Evolutionary conservation across 2,329 filamentous ascomycete genomes (phyloP).

Genomic region (Chrysoporthe cubensis): DNA sequence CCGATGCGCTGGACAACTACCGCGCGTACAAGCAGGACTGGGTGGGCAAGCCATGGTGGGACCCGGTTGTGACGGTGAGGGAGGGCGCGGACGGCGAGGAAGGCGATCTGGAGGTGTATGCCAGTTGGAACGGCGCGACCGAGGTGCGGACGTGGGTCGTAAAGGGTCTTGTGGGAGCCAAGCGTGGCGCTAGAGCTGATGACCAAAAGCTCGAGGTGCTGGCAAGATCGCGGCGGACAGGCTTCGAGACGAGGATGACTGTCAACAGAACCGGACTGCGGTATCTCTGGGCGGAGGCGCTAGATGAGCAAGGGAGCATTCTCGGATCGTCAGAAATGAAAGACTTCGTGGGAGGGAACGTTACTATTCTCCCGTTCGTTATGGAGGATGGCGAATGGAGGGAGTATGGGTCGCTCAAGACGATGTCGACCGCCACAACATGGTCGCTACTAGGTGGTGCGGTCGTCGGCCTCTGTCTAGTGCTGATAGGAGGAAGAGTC

Average conservation of each 20-base stretch:
- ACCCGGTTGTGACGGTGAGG: constrained; percentile 31
- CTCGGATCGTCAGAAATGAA: constrained; percentile 36
- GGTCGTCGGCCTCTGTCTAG: constrained; percentile 4
- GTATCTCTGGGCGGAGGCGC: constrained; percentile 26
- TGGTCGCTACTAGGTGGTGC: constrained; percentile 12
- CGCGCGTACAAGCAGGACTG: constrained; percentile 37
- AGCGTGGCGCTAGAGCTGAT: neutral
- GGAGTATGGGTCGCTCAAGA: neutral
- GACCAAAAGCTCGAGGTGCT: constrained; percentile 2
- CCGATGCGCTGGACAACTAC: constrained; percentile 32
- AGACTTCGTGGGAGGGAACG: constrained; percentile 18
- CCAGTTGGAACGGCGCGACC: constrained; percentile 42
- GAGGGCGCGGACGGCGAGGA: constrained; percentile 18
- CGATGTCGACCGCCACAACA: neutral
- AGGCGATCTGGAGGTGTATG: constrained; percentile 31
- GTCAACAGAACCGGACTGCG: constrained; percentile 9
- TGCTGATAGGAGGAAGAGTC: neutral
- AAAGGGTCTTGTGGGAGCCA: constrained; percentile 3
- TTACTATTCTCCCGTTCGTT: constrained; percentile 11
- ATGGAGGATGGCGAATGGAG: constrained; percentile 15
- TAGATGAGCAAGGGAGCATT: constrained; percentile 24
- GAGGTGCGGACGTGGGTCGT: constrained; percentile 33
- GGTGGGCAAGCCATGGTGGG: constrained; percentile 35
- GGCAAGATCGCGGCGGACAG: constrained; percentile 20
- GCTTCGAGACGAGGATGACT: constrained; percentile 27